A percentile compares a stretch with the other conserved stretches of the same genome.
These are phyloP conservation scores for Dianthus caryophyllus DNA, from an alignment of 148 eudicot species.

Conservation along the genomic window DNA sequence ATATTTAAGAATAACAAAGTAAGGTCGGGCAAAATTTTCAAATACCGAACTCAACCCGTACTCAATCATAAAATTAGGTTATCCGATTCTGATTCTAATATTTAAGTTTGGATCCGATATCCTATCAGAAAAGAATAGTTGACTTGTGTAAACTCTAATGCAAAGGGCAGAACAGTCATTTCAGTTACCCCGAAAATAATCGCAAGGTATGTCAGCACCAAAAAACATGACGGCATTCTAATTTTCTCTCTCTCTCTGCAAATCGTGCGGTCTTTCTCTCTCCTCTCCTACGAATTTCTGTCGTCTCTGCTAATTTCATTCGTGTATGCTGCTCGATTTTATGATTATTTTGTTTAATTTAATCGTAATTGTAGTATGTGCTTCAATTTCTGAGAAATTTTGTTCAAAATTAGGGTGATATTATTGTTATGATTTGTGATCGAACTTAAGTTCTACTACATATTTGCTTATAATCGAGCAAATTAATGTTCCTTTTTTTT, in stretches of 20 bases:
- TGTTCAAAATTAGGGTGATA: background rate
- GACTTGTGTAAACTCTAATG: background rate
- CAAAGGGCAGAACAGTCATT: background rate
- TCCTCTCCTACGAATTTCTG: conserved; percentile 3
- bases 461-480: background rate
- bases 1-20: too few species aligned
- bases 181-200: background rate
- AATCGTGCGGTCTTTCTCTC: conserved; percentile 6
- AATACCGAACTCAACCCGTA: too few species aligned
- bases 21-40: too few species aligned
- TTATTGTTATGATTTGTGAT: background rate
- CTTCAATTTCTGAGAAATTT: background rate
- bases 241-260: background rate
- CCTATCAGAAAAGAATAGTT: too few species aligned
- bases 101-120: too few species aligned
- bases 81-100: too few species aligned
- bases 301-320: conserved; percentile 6
- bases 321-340: conserved; percentile 9
- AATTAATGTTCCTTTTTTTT: background rate
- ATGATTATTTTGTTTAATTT: conserved; percentile 11
- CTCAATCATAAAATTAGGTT: too few species aligned
- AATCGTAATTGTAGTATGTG: background rate
- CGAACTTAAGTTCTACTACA: background rate
- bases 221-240: background rate
- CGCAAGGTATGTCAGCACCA: too few species aligned